Base-by-base conservation (phyloP, 768 basidiomycete species). In the Suillus tomentosus region DNA sequence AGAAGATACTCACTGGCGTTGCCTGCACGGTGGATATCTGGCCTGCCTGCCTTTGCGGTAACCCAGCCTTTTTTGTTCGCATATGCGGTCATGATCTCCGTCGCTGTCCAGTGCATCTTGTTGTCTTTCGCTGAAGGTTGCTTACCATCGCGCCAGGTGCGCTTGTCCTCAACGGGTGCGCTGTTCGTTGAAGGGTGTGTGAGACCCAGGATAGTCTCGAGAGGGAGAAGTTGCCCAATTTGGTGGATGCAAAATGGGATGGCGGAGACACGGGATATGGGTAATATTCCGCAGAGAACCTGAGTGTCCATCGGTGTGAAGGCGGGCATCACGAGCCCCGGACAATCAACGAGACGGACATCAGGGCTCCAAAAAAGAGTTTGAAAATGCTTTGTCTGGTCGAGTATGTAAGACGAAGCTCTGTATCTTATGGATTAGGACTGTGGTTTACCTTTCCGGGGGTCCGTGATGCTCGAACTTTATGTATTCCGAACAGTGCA, bases 281-380 rank as follows among this genome's bases (percentile, higher is more conserved):
- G 87, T 19, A 93, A 78, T 67, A 90, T 84, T 14, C 88, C 89
- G 37, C 81, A 82, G 42, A 92, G 83, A 59, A 90, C 89, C 87
- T 91, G 65, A 72, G 88, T 84, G 74, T 95, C 92, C 87, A 94
- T 87, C 10, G 88, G 91, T 5, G 90, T 84, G 69, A 83, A 82
- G 65, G 87, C 90, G 10, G 96, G 96, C 81, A 96, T 88, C 3
- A 98, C 94, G 17, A 99, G 84, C 11, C 96, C 96, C 0, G 96
- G 96, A 70, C 96, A 99, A 76, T 99, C 96, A 43, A 95, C 94
- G 10, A 99, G 83, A 54, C 94, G 90, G 65, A 99, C 84, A 65
- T 94, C 87, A 2, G 83, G 77, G 31, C 92, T 94, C 89, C 90
- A 93, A 75, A 90, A 96, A 50, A 96, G 83, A 0, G 96, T 98